Evolutionary conservation across 192 early-diverging fungal genomes (phyloP).

Genomic region (Jimgerdemannia lactiflua): DNA sequence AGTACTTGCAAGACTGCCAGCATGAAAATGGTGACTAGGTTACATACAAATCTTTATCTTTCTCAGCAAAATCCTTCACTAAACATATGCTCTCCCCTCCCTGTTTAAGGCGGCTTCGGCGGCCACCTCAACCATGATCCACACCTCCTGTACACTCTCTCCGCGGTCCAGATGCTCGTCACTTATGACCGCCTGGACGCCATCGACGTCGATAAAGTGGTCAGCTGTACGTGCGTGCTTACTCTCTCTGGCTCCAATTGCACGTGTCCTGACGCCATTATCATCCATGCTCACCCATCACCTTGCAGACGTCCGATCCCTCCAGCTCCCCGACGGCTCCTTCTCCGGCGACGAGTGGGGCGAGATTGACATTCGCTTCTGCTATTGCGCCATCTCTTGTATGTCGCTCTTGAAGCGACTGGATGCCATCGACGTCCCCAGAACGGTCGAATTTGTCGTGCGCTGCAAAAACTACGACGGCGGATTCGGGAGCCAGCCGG

Average conservation of each 20-base stretch:
- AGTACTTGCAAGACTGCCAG: constrained; percentile 80
- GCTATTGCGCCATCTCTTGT: constrained; percentile 78
- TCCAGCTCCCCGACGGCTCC: constrained; percentile 70
- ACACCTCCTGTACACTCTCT: constrained; percentile 89
- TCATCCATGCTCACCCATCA: not conserved
- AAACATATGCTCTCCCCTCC: constrained; percentile 11
- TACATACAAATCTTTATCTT: not conserved
- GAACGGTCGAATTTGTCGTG: constrained; percentile 69
- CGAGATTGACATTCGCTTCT: constrained; percentile 93
- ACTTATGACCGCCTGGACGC: constrained; percentile 78
- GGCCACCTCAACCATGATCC: constrained; percentile 85
- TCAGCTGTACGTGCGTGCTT: constrained; percentile 55
- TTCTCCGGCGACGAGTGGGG: constrained; percentile 92
- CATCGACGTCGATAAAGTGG: constrained; percentile 63
- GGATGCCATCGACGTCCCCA: constrained; percentile 59
- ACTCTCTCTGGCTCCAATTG: not conserved
- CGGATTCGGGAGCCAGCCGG: constrained; percentile 87
- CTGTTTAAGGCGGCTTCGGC: constrained; percentile 77
- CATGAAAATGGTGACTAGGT: constrained; percentile 62
- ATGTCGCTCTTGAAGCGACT: constrained; percentile 74
- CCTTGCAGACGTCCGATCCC: constrained; percentile 53
- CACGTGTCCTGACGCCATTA: not conserved
- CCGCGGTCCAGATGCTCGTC: constrained; percentile 84
- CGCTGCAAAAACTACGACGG: constrained; percentile 94
- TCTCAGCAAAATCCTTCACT: not conserved